Evolutionary conservation across 495 filamentous ascomycete genomes (phyloP).

Genomic region (Durotheca rogersii): DNA sequence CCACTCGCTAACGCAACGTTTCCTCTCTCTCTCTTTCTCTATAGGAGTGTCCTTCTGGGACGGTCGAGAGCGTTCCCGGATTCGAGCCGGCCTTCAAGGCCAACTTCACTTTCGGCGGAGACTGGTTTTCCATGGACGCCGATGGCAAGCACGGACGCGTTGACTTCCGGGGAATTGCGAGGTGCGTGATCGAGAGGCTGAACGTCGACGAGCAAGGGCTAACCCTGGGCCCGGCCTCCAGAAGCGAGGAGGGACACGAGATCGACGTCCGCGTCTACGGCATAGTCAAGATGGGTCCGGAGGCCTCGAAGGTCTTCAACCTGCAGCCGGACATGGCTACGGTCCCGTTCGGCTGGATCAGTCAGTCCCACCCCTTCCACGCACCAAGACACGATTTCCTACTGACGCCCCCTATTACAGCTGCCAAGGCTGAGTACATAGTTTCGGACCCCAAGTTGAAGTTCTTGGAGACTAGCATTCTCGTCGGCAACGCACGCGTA

Average conservation of each 20-base stretch:
- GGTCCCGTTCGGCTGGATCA: neutral
- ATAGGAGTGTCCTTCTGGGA: conserved; percentile 1
- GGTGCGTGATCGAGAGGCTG: neutral
- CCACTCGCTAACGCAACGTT: neutral
- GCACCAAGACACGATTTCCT: too few species aligned
- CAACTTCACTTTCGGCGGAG: conserved; percentile 13
- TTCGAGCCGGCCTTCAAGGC: conserved; percentile 22
- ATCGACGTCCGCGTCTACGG: neutral
- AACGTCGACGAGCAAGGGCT: neutral
- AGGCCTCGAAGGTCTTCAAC: neutral
- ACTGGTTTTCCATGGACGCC: conserved; percentile 20
- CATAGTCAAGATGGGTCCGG: neutral
- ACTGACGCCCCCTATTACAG: too few species aligned
- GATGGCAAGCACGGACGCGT: conserved; percentile 19
- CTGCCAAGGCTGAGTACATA: too few species aligned
- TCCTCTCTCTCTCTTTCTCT: too few species aligned
- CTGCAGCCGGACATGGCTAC: neutral
- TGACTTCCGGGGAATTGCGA: conserved; percentile 9
- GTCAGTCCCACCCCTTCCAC: too few species aligned
- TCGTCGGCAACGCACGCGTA: too few species aligned
- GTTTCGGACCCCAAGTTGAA: too few species aligned
- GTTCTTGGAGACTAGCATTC: too few species aligned
- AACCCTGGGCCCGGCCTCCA: neutral
- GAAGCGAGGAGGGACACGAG: neutral
- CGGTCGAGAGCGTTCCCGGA: conserved; percentile 11